A percentile compares a stretch with the other conserved stretches of the same genome.
These are phyloP conservation scores for Ophidiomyces ophidiicola DNA, from an alignment of 2,329 filamentous ascomycete genomes.

Conservation along the genomic window DNA sequence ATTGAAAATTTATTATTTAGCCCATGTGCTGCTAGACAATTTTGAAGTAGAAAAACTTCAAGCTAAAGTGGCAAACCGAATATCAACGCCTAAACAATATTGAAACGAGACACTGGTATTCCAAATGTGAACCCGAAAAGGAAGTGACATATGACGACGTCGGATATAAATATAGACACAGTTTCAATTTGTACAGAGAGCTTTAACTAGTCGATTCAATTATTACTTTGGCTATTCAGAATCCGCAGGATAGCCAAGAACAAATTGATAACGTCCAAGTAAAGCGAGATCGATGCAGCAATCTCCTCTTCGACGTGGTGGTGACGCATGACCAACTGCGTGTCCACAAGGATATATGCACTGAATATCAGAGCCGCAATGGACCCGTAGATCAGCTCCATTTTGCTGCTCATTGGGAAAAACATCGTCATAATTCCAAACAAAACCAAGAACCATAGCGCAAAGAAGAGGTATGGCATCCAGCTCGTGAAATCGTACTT, in stretches of 20 bases:
- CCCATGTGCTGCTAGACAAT: too few relatives aligned
- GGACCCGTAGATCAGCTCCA: slow-evolving; percentile 75
- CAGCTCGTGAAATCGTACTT: slow-evolving; percentile 97
- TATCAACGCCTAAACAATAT: too few relatives aligned
- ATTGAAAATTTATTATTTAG: too few relatives aligned
- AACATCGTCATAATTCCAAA: slow-evolving; percentile 90
- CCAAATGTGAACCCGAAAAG: too few relatives aligned
- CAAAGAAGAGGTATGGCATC: slow-evolving; percentile 90
- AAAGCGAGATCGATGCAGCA: slow-evolving; percentile 84
- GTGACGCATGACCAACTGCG: slow-evolving; percentile 86
- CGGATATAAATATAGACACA: too few relatives aligned
- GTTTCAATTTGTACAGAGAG: too few relatives aligned
- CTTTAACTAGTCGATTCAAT: too few relatives aligned
- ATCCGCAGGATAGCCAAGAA: slow-evolving; percentile 94
- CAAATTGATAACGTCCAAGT: slow-evolving; percentile 91
- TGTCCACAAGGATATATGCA: slow-evolving; percentile 90
- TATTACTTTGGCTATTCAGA: slow-evolving; percentile 88
- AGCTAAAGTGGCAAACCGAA: too few relatives aligned
- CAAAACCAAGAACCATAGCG: slow-evolving; percentile 76
- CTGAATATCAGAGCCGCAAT: slow-evolving; percentile 79
- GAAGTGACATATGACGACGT: too few relatives aligned
- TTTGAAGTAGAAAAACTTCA: too few relatives aligned
- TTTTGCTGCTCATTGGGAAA: slow-evolving; percentile 68
- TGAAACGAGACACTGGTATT: too few relatives aligned
- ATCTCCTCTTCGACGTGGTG: slow-evolving; percentile 98